Base-by-base conservation (phyloP, 2,329 filamentous ascomycete genomes). In the Cladophialophora carrionii region DNA sequence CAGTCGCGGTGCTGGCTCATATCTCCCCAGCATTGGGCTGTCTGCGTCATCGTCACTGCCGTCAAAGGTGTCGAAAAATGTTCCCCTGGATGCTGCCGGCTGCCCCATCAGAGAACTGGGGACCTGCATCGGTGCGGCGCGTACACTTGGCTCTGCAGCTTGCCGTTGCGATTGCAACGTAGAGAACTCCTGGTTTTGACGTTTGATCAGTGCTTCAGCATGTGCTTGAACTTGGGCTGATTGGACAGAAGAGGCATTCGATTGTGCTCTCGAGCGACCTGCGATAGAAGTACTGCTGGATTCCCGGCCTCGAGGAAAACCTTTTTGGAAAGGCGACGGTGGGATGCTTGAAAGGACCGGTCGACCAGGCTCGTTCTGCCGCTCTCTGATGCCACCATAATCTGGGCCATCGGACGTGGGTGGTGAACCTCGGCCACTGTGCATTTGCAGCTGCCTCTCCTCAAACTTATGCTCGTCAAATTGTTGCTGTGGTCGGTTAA, bases 381-480 rank as follows among this genome's bases (percentile, higher is more conserved):
- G 41, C 70, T 74, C 59, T 5, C 53, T 8, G n/a, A 63, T 51
- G 22, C 74, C 64, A 65, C 72, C 57, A 37, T 68, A 48, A 1
- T 59, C 58, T 12, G 37, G 54, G 51, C 51, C 20, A 7, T 52
- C 48, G 22, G 53, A 37, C 3, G 56, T 54, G 2, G 79, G 76
- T 37, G 88, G 85, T 0, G 86, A 86, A 62, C 89, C 88, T 29
- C 89, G 85, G 31, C 88, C 90, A 72, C 90, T 86, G 68, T 94
- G 90, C 75, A 96, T 85, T 74, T 92, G 90, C 55, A 90, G 80
- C 73, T 96, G 90, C 52, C 92, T 87, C 73, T 96, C 89, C 4
- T 90, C 85, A 72, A 91, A 97, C 73, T 91, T 90, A 22, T 89
- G 87, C 73, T 97, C 93, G 72, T 96, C 91, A 71, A 95, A 96